Percentiles rank a stretch among this genome's conserved stretches.
phyloP scores from a whole-genome alignment of 495 filamentous ascomycete species.

The Penicillium alfredii region DNA sequence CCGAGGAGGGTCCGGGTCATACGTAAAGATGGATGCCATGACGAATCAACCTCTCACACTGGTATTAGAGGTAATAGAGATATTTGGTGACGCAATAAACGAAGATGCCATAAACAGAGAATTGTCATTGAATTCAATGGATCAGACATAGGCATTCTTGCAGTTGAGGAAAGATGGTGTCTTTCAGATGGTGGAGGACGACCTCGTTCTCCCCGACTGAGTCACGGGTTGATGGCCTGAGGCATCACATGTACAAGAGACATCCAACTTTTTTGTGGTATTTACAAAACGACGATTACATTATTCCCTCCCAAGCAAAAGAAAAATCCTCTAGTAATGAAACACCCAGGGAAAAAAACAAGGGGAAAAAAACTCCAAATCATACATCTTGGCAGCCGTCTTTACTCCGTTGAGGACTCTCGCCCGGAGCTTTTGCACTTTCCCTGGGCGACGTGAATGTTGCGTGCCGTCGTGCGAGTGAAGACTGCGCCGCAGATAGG shows the following conservation, averaged over 20 bases:
- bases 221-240: slow-evolving; percentile 16
- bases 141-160: slow-evolving; percentile 13
- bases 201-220: slow-evolving; percentile 8
- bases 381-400: too few species aligned
- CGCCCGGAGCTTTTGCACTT: slow-evolving; percentile 64
- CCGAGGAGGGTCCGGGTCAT: slow-evolving; percentile 77
- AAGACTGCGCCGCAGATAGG: slow-evolving; percentile 88
- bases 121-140: not conserved
- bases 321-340: slow-evolving; percentile 2
- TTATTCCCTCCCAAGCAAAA: too few species aligned
- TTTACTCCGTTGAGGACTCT: slow-evolving; percentile 27
- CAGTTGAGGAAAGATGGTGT: too few species aligned
- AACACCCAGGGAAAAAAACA: slow-evolving; percentile 3
- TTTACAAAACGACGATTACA: too few species aligned
- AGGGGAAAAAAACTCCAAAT: not conserved
- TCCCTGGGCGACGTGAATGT: slow-evolving; percentile 81
- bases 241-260: too few species aligned
- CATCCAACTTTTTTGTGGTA: too few species aligned
- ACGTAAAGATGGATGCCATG: slow-evolving; percentile 97
- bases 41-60: slow-evolving; percentile 5
- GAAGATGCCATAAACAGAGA: slow-evolving; percentile 1
- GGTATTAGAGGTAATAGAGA: slow-evolving; percentile 7
- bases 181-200: slow-evolving; percentile 2
- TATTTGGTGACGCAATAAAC: slow-evolving; percentile 12
- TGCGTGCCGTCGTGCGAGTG: slow-evolving; percentile 82